Percentiles rank a stretch among this genome's conserved stretches.
Conservation (phyloP, 2,329 filamentous ascomycete species). For the Sclerotiophoma versabilis region DNA sequence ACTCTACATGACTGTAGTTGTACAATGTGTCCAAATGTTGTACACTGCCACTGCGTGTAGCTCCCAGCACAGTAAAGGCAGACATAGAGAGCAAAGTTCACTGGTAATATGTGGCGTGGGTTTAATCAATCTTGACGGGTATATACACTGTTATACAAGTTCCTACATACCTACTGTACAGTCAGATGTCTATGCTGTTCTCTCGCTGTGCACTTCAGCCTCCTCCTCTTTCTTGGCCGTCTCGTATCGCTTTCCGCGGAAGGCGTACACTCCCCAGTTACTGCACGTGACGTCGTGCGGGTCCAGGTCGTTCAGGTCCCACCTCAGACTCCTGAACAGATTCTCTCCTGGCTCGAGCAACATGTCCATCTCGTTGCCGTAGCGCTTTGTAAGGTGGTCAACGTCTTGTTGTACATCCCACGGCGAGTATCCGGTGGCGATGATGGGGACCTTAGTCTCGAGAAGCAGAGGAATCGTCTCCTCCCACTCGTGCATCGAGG, state of each 20-base stretch:
- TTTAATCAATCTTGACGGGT: not conserved
- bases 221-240: constrained; percentile 62
- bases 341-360: constrained; percentile 94
- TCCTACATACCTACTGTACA: constrained; percentile 20
- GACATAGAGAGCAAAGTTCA: no score
- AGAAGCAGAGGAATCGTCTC: constrained; percentile 87
- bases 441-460: constrained; percentile 93
- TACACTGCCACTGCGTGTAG: no score
- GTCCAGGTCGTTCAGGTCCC: constrained; percentile 96
- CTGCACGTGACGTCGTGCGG: constrained; percentile 93
- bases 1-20: no score
- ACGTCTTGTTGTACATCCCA: constrained; percentile 94
- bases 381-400: constrained; percentile 85
- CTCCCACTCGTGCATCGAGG: constrained; percentile 91
- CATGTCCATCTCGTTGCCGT: constrained; percentile 88
- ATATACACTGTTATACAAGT: constrained; percentile 20
- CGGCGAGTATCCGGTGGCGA: constrained; percentile 95
- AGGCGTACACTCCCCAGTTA: constrained; percentile 97
- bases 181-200: constrained; percentile 32
- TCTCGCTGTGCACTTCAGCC: constrained; percentile 44
- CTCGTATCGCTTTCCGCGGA: constrained; percentile 94
- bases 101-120: no score
- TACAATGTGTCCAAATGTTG: no score
- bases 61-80: no score
- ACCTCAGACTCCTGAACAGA: constrained; percentile 87